Evolutionary conservation across 1,284 basidiomycete genomes (phyloP).

Genomic region (Neotropicomus parvogracilis): DNA sequence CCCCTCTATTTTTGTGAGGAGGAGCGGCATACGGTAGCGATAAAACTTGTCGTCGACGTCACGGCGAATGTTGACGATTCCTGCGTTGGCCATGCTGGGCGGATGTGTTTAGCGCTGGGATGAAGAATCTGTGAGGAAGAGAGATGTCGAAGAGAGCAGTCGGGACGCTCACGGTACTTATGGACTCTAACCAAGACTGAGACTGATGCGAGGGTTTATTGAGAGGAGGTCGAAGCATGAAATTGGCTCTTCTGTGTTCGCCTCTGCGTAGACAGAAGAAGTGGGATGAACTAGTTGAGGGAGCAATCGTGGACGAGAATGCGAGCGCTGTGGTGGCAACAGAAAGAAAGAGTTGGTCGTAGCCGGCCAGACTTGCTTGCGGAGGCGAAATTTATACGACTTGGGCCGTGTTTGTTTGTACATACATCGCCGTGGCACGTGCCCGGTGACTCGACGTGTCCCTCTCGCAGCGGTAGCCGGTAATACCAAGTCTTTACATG

Average conservation of each 20-base stretch:
- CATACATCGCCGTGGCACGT: not conserved
- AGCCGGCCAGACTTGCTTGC: no score
- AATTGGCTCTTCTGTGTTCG: conserved; percentile 43
- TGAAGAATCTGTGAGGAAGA: not conserved
- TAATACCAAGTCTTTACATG: no score
- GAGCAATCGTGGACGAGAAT: conserved; percentile 53
- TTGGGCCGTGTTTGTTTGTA: conserved; percentile 25
- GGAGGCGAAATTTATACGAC: conserved; percentile 30
- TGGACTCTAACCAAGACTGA: conserved; percentile 53
- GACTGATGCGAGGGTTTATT: conserved; percentile 63
- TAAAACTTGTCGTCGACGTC: conserved; percentile 96
- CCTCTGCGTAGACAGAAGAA: conserved; percentile 76
- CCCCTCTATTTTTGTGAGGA: conserved; percentile 96
- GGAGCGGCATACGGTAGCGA: conserved; percentile 93
- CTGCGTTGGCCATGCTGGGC: conserved; percentile 82
- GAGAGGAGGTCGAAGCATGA: conserved; percentile 86
- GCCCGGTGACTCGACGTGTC: no score
- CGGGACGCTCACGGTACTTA: conserved; percentile 51
- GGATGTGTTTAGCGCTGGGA: conserved; percentile 52
- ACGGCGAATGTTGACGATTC: conserved; percentile 94
- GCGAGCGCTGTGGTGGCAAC: no score
- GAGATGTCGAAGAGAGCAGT: not conserved
- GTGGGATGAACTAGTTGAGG: conserved; percentile 43
- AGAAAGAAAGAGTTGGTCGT: no score
- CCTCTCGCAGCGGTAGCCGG: no score